phyloP scores from a whole-genome alignment of 306 rosid species.

The Cucumis sativus region DNA sequence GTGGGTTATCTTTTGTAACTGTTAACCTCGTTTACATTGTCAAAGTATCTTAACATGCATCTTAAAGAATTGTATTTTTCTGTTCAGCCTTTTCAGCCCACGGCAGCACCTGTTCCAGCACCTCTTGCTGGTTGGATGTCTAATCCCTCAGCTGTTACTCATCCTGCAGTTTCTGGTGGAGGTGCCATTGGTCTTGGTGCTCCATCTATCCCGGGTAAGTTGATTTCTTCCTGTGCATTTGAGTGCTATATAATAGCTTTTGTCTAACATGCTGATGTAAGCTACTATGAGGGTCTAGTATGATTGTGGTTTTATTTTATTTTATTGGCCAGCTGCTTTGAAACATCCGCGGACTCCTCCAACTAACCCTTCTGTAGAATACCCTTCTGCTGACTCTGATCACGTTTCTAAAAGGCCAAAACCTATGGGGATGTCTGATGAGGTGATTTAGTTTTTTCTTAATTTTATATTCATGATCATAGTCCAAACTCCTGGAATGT shows the following conservation, averaged over 20 bases:
- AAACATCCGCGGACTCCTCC: constrained; percentile 98
- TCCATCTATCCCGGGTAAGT: constrained; percentile 83
- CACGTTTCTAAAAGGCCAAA: constrained; percentile 84
- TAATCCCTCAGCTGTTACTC: constrained; percentile 78
- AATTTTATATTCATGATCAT: not conserved
- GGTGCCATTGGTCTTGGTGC: constrained; percentile 92
- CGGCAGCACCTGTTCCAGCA: constrained; percentile 68
- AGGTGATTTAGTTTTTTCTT: constrained; percentile 31
- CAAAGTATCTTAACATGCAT: not conserved
- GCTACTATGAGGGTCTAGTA: constrained; percentile 3
- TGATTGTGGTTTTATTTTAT: constrained; percentile 11
- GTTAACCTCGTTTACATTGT: not conserved
- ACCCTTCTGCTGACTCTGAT: constrained; percentile 88
- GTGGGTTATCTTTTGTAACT: constrained; percentile 31
- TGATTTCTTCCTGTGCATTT: constrained; percentile 9
- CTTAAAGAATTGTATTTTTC: constrained; percentile 12
- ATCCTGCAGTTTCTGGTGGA: constrained; percentile 82
- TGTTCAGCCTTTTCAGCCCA: constrained; percentile 84
- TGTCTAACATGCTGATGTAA: not conserved
- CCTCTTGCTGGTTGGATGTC: constrained; percentile 99
- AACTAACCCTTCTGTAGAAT: constrained; percentile 76
- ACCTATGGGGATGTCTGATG: constrained; percentile 76
- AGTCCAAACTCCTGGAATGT: not conserved
- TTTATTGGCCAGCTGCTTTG: constrained; percentile 59
- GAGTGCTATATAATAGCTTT: not conserved